A percentile compares a stretch with the other conserved stretches of the same genome.
Conservation (phyloP, 2,329 filamentous ascomycete genomes). For the Achaetomium macrosporum region DNA sequence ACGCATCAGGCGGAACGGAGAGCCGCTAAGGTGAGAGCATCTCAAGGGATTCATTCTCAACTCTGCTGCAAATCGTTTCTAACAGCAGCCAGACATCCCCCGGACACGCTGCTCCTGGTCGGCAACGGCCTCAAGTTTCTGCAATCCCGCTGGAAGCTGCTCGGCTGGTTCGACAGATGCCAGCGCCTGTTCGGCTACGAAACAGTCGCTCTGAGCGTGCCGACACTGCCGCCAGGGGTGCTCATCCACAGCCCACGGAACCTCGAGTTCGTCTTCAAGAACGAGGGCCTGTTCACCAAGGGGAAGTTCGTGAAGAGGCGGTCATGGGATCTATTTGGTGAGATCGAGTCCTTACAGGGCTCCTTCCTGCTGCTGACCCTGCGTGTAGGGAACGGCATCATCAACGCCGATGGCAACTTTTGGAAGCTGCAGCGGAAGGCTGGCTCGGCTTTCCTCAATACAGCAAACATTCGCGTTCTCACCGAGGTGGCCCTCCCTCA, state of each 20-base stretch:
- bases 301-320: constrained; percentile 56
- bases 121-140: constrained; percentile 59
- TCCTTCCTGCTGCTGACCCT: neutral
- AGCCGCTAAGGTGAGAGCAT: constrained; percentile 28
- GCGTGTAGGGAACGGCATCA: constrained; percentile 52
- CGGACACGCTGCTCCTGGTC: constrained; percentile 47
- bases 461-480: constrained; percentile 50
- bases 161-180: constrained; percentile 57
- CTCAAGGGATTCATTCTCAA: neutral
- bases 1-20: constrained; percentile 27
- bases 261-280: constrained; percentile 57
- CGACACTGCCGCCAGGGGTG: constrained; percentile 56
- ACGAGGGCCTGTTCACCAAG: constrained; percentile 56
- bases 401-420: constrained; percentile 59
- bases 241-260: constrained; percentile 58
- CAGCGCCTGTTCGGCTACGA: constrained; percentile 52
- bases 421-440: constrained; percentile 60
- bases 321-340: constrained; percentile 57
- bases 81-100: constrained; percentile 36
- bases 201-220: constrained; percentile 58
- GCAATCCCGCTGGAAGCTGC: constrained; percentile 52
- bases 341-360: neutral
- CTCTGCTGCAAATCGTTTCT: neutral
- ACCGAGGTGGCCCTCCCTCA: constrained; percentile 52
- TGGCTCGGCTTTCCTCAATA: constrained; percentile 53